Percentiles rank a stretch among this genome's conserved stretches.
Conservation (phyloP, 1,284 basidiomycete genomes). For the Sporisorium iseilematis-ciliati region DNA sequence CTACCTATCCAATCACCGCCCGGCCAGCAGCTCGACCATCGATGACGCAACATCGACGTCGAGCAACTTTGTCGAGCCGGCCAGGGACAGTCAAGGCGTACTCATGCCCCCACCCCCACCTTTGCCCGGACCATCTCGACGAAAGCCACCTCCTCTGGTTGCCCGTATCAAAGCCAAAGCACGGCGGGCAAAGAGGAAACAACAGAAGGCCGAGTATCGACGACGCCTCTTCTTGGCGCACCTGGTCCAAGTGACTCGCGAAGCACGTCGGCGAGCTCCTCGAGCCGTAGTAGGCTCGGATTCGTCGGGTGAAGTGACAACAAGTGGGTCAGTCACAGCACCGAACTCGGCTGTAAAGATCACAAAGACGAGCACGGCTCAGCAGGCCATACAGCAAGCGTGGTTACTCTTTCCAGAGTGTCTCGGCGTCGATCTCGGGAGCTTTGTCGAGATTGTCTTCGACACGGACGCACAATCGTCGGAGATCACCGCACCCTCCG, state of each 20-base stretch:
- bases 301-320: not conserved
- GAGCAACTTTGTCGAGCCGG: not conserved
- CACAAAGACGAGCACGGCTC: conserved; percentile 3
- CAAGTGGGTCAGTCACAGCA: not conserved
- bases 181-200: conserved; percentile 35
- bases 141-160: conserved; percentile 29
- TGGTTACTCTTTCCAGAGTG: conserved; percentile 24
- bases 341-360: not conserved
- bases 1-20: not conserved
- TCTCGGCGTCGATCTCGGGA: conserved; percentile 19
- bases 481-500: conserved; percentile 36
- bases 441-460: conserved; percentile 35
- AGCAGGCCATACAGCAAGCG: conserved; percentile 8
- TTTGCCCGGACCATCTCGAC: conserved; percentile 23
- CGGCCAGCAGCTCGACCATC: not conserved
- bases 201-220: conserved; percentile 41
- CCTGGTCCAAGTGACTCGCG: conserved; percentile 22
- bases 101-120: conserved; percentile 25
- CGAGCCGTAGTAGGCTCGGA: not conserved
- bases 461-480: conserved; percentile 44
- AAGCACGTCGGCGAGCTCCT: conserved; percentile 13
- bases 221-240: conserved; percentile 32
- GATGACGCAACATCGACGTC: not conserved
- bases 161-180: conserved; percentile 33
- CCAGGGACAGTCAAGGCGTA: conserved; percentile 14